Base-by-base conservation (phyloP, 1,284 basidiomycete genomes). In the Bondarzewia mesenterica region DNA sequence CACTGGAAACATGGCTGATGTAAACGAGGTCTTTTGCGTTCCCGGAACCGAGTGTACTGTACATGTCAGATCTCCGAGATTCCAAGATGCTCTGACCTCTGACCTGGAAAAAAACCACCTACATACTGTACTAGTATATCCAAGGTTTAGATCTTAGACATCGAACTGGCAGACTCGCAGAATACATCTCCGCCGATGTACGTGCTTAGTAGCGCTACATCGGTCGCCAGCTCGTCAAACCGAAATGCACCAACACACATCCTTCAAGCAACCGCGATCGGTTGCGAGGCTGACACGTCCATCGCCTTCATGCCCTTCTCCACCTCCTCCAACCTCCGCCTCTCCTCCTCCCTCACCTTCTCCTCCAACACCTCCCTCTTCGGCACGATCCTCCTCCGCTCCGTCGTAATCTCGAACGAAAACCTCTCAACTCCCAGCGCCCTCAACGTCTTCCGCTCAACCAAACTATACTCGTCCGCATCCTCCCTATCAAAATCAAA, bases 401-500 rank as follows among this genome's bases (percentile, higher is more conserved):
- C 57, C 7, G 56, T 55, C 21, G 57, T 58, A 27, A 55, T 53
- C 52, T 54, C 64, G 60, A 74, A 79, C 8, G 71, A 68, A 5
- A 75, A 57, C 42, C 61, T 56, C 7, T 75, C 71, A 8, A 70
- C 67, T 0, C 76, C 75, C 22, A 81, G 63, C 27, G 73, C 78
- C 45, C 62, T 67, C 44, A 83, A 53, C 37, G 79, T 81, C 67
- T 77, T 79, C 39, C 54, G 53, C 58, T 72, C 70, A 8, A 71
- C 69, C 50, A 82, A 54, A 46, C 75, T 80, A 57, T 73, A 80
- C 21, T 75, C 74, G 1, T 66, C 63, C 15, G 64, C 62, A 53
- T 74, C 61, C 29, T 65, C 65, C 44, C 74, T 67, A 46, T 69
- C 59, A 54, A 81, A 77, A 39, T 71, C 66, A 62, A 82, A 81